phyloP scores from a whole-genome alignment of 768 basidiomycete species.

The Russula lepida region DNA sequence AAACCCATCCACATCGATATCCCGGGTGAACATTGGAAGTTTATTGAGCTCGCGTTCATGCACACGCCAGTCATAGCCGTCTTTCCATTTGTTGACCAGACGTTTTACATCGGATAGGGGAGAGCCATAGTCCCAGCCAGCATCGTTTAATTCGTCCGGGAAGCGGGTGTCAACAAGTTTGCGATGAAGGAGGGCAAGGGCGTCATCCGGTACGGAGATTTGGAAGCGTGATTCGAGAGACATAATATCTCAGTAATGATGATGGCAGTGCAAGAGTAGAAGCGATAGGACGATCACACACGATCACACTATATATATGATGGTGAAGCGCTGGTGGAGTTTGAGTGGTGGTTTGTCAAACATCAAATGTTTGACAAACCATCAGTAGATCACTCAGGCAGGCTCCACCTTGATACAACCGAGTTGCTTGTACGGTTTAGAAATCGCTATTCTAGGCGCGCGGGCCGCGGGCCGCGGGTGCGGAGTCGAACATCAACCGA shows the following conservation, averaged over 20 bases:
- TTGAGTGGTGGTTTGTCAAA: too few relatives aligned
- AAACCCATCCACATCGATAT: slow-evolving; percentile 28
- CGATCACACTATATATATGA: too few relatives aligned
- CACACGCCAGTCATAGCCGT: slow-evolving; percentile 27
- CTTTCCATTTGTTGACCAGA: slow-evolving; percentile 26
- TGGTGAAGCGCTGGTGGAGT: too few relatives aligned
- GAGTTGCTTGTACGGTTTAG: too few relatives aligned
- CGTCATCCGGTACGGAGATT: slow-evolving; percentile 37
- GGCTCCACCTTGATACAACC: too few relatives aligned
- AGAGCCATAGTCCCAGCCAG: slow-evolving; percentile 43
- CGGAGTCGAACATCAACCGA: too few relatives aligned
- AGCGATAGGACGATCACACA: too few relatives aligned
- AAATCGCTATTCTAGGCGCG: too few relatives aligned
- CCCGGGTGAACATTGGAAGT: slow-evolving; percentile 31
- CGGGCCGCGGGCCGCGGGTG: too few relatives aligned
- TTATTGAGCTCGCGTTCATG: slow-evolving; percentile 29
- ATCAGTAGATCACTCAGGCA: too few relatives aligned
- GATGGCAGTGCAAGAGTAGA: not conserved
- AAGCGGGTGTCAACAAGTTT: slow-evolving; percentile 43
- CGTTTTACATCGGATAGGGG: slow-evolving; percentile 25
- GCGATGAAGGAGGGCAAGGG: slow-evolving; percentile 33
- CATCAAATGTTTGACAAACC: too few relatives aligned
- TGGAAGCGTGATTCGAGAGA: slow-evolving; percentile 36
- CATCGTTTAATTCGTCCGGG: slow-evolving; percentile 52
- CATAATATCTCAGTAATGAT: not conserved